phyloP scores from a whole-genome alignment of 192 early-diverging fungal species.

The Entophlyctis luteolus region DNA sequence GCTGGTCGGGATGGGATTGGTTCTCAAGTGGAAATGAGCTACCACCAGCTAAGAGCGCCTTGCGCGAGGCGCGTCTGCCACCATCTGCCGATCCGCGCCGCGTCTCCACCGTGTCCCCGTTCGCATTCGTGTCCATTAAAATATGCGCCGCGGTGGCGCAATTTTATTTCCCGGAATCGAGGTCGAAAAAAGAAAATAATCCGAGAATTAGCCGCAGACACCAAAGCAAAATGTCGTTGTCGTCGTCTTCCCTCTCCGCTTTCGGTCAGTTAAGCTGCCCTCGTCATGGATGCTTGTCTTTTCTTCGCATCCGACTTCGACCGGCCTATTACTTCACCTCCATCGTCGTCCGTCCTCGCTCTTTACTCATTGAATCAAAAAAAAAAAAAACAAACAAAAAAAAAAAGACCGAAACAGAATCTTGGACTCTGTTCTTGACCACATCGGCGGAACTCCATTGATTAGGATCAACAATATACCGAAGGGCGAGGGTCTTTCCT shows the following conservation, averaged over 20 bases:
- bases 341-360: background rate
- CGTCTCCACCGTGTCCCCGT: too few species aligned
- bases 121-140: too few species aligned
- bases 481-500: constrained; percentile 84
- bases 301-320: background rate
- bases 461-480: constrained; percentile 88
- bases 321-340: background rate
- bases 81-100: too few species aligned
- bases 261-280: background rate
- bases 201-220: too few species aligned
- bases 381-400: background rate
- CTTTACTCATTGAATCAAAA: background rate
- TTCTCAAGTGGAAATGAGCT: too few species aligned
- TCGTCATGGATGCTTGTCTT: background rate
- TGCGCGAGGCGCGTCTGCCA: too few species aligned
- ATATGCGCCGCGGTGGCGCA: too few species aligned
- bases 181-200: too few species aligned
- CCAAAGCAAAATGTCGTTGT: background rate
- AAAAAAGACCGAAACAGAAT: constrained; percentile 45
- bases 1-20: too few species aligned
- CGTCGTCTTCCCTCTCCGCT: background rate
- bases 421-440: constrained; percentile 83
- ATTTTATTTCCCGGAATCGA: too few species aligned
- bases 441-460: constrained; percentile 94
- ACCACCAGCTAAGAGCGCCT: too few species aligned